A percentile compares a stretch with the other conserved stretches of the same genome.
Evolutionary conservation across 108 stramenopile genomes (phyloP).

Genomic region (Nitzschia sp.): DNA sequence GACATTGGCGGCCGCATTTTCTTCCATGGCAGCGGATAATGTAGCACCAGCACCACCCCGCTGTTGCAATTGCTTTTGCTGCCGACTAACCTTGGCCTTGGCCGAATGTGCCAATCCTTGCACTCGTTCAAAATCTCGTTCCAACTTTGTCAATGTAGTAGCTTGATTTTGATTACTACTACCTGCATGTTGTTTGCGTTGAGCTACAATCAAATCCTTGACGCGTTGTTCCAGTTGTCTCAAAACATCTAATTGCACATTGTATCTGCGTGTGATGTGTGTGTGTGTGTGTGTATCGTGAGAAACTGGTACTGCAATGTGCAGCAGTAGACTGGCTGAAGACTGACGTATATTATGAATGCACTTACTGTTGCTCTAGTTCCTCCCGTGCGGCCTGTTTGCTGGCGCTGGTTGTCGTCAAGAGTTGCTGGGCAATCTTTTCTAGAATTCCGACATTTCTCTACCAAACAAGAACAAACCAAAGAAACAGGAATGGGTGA

Average conservation of each 20-base stretch:
- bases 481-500: not conserved
- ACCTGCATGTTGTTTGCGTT: conserved; percentile 21
- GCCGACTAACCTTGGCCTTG: conserved; percentile 22
- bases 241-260: conserved; percentile 74
- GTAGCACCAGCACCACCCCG: not conserved
- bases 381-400: conserved; percentile 36
- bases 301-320: no score
- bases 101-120: conserved; percentile 23
- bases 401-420: conserved; percentile 21
- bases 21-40: not conserved
- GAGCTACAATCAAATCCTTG: conserved; percentile 44
- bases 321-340: no score
- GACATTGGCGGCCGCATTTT: conserved; percentile 5
- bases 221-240: conserved; percentile 58
- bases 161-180: conserved; percentile 30
- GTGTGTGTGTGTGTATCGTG: no score
- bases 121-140: conserved; percentile 72
- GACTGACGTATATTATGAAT: no score
- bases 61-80: conserved; percentile 36
- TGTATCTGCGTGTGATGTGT: no score
- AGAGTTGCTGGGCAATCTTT: conserved; percentile 63
- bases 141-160: conserved; percentile 54
- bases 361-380: conserved; percentile 68
- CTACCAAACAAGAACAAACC: conserved; percentile 26
- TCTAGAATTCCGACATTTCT: conserved; percentile 79